Evolutionary conservation across 75 land plant species (phyloP).

Genomic region (Picea glauca): DNA sequence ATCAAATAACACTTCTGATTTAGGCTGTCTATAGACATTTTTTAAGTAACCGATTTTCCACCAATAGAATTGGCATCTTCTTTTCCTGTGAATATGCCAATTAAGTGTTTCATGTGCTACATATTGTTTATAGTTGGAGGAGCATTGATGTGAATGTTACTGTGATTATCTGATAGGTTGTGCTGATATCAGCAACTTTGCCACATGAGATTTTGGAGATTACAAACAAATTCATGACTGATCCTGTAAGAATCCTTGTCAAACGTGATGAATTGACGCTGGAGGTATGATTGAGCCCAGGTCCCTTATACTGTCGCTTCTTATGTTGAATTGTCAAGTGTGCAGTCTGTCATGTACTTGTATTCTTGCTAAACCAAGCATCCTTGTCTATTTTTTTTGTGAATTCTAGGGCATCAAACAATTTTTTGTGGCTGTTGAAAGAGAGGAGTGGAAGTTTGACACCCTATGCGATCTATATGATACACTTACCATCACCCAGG

Average conservation of each 20-base stretch:
- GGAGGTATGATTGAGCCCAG: conserved; percentile 43
- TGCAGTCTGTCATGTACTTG: neutral
- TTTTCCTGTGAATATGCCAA: too few relatives aligned
- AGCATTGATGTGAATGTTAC: too few relatives aligned
- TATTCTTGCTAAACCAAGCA: neutral
- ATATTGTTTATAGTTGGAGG: too few relatives aligned
- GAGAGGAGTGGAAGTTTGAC: conserved; percentile 99
- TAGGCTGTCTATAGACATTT: too few relatives aligned
- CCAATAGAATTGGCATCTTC: too few relatives aligned
- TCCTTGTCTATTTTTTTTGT: neutral
- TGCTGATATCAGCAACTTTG: conserved; percentile 90
- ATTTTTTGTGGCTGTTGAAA: conserved; percentile 98
- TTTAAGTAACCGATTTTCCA: too few relatives aligned
- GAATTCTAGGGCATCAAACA: conserved; percentile 91
- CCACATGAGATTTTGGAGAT: conserved; percentile 99
- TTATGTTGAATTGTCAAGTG: neutral
- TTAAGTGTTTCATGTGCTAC: too few relatives aligned
- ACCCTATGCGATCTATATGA: conserved; percentile 98
- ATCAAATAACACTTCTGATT: neutral
- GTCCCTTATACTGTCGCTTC: neutral
- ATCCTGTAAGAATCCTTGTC: conserved; percentile 92
- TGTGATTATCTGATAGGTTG: conserved; percentile 29
- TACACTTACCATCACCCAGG: conserved; percentile 96
- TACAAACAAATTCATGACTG: conserved; percentile 98
- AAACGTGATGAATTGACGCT: conserved; percentile 99